Base-by-base conservation (phyloP, 495 filamentous ascomycete genomes). In the Lophiotrema nucula region DNA sequence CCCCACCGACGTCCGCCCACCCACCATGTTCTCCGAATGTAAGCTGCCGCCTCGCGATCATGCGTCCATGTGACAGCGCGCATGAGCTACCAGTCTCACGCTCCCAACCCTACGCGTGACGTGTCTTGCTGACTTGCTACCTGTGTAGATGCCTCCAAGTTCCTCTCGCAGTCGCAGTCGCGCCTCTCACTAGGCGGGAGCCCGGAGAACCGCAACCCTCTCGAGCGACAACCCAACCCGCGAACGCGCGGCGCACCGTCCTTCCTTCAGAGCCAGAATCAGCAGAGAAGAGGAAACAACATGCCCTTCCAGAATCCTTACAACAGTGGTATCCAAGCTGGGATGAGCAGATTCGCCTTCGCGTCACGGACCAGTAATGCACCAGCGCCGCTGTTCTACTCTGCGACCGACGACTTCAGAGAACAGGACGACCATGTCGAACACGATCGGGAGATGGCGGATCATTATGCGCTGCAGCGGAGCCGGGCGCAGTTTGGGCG, bases 11-110 rank as follows among this genome's bases (percentile, higher is more conserved):
- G n/a, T n/a, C n/a, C n/a, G n/a, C n/a, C n/a, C n/a, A n/a, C n/a
- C n/a, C n/a, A n/a, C 67, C 71, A 97, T 97, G 92, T 97, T 97
- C 75, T 97, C 92, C 28, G 92, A 96, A 87, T 97, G 92, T 96
- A 82, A 77, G 92, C 26, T 13, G 38, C 43, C 51, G 26, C 12
- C 31, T n/a, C n/a, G 28, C 44, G 47, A 57, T 69, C 66, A 62
- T 67, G 58, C 54, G 48, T 37, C 21, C 56, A 56, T 61, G 62
- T 56, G 56, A 58, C 50, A 19, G 46, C 60, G n/a, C n/a, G 41
- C 44, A 37, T 39, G 37, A 52, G 62, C 56, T 49, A 27, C 10
- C 31, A 60, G 64, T 59, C 57, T 65, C 42, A 64, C 48, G 39
- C n/a, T 56, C 15, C 28, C 51, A 48, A 44, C 33, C 22, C n/a